A percentile compares a stretch with the other conserved stretches of the same genome.
phyloP scores from a whole-genome alignment of 2,329 filamentous ascomycete genomes.

The Ascochyta lentis region DNA sequence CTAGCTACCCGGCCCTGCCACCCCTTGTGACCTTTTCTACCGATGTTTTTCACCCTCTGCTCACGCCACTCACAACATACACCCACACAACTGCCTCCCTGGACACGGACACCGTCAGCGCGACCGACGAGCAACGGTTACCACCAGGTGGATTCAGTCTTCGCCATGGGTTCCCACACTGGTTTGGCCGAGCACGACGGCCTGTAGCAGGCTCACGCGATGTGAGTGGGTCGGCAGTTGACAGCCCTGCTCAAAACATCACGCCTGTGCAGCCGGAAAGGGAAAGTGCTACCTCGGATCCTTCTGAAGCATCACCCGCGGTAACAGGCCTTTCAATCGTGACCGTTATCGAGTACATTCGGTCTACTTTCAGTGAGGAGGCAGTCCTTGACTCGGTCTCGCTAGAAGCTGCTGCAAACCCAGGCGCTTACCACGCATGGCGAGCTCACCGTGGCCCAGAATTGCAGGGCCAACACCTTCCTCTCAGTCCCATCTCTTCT shows the following conservation, averaged over 20 bases:
- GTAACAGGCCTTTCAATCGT: constrained; percentile 38
- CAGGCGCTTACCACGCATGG: constrained; percentile 95
- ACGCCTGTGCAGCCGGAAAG: constrained; percentile 26
- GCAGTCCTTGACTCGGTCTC: constrained; percentile 78
- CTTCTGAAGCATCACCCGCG: constrained; percentile 6
- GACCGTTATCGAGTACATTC: constrained; percentile 80
- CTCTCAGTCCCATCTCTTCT: constrained; percentile 36
- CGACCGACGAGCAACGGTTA: constrained; percentile 80
- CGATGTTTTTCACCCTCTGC: constrained; percentile 93
- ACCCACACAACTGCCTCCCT: constrained; percentile 81
- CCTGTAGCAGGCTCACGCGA: constrained; percentile 41
- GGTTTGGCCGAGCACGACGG: constrained; percentile 68
- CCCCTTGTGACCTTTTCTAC: constrained; percentile 88
- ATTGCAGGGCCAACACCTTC: constrained; percentile 33
- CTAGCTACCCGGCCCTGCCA: constrained; percentile 77
- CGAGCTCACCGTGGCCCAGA: constrained; percentile 67
- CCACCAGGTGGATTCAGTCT: constrained; percentile 91
- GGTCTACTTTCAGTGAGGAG: constrained; percentile 80
- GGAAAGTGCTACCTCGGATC: constrained; percentile 15
- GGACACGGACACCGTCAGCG: constrained; percentile 79
- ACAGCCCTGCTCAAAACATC: constrained; percentile 26
- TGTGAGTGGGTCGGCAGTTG: constrained; percentile 39
- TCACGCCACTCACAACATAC: constrained; percentile 92
- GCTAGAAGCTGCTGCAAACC: constrained; percentile 83
- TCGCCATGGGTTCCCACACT: constrained; percentile 86